A percentile compares a stretch with the other conserved stretches of the same genome.
phyloP scores from a whole-genome alignment of 225 moss, liverwort and hornwort species.

The Marchantia paleacea region DNA sequence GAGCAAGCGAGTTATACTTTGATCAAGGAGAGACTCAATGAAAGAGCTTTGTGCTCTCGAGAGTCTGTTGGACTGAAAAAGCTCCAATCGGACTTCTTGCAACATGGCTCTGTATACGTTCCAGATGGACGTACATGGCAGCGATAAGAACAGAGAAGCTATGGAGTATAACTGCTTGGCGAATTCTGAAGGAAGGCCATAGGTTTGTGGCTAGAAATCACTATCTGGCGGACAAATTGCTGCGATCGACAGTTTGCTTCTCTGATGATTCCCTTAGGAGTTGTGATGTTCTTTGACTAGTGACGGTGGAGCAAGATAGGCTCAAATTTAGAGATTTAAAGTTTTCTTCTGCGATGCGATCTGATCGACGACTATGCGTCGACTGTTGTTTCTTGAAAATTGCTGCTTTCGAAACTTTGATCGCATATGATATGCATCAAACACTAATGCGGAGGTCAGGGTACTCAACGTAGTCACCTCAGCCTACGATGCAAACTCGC shows the following conservation, averaged over 20 bases:
- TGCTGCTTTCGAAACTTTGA: conserved; percentile 12
- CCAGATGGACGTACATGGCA: conserved; percentile 29
- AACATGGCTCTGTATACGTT: conserved; percentile 28
- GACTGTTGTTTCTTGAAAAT: conserved; percentile 8
- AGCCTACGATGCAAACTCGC: conserved; percentile 18
- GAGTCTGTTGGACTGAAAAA: conserved; percentile 35
- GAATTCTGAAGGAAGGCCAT: conserved; percentile 28
- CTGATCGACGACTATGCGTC: conserved; percentile 20
- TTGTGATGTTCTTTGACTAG: conserved; percentile 9
- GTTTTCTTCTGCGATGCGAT: conserved; percentile 8
- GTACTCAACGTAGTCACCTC: conserved; percentile 13
- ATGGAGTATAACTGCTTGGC: conserved; percentile 23
- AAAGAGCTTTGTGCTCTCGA: conserved; percentile 22
- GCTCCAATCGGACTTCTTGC: conserved; percentile 31
- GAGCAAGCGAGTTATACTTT: conserved; percentile 20
- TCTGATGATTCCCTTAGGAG: conserved; percentile 13
- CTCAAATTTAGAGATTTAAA: background rate
- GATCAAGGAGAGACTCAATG: conserved; percentile 17
- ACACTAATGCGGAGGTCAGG: conserved; percentile 7
- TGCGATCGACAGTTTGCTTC: conserved; percentile 17
- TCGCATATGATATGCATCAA: conserved; percentile 10
- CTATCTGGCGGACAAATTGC: conserved; percentile 15
- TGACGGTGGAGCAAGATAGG: conserved; percentile 2
- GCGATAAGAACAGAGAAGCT: conserved; percentile 32
- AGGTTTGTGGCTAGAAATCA: conserved; percentile 29